A percentile compares a stretch with the other conserved stretches of the same genome.
Evolutionary conservation across 2,329 filamentous ascomycete species (phyloP).

Genomic region (Alternaria longipes): DNA sequence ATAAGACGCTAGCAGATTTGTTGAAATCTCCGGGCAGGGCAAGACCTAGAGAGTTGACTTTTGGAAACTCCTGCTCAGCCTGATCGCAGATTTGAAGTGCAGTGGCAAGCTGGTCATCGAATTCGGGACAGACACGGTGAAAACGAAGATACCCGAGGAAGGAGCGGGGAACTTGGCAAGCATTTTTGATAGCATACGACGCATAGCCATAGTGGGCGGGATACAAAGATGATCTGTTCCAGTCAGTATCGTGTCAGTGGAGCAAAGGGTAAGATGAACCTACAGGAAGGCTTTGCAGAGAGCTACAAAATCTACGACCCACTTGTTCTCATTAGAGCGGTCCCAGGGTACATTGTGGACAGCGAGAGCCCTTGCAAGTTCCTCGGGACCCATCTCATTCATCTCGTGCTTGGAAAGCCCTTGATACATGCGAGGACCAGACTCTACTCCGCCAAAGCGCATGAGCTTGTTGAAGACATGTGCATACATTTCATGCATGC

Average conservation of each 20-base stretch:
- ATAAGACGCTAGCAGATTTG: conserved; percentile 74
- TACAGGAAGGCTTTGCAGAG: conserved; percentile 83
- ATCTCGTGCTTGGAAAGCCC: conserved; percentile 69
- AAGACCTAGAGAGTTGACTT: conserved; percentile 61
- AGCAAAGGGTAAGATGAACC: conserved; percentile 42
- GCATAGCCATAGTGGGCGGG: conserved; percentile 65
- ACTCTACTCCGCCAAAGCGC: conserved; percentile 80
- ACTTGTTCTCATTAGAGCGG: conserved; percentile 63
- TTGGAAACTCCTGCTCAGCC: conserved; percentile 73
- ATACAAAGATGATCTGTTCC: conserved; percentile 62
- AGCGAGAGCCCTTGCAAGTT: conserved; percentile 72
- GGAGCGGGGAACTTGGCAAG: conserved; percentile 76
- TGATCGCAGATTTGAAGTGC: conserved; percentile 73
- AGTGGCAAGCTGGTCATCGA: conserved; percentile 70
- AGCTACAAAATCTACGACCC: conserved; percentile 81
- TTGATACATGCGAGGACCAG: conserved; percentile 69
- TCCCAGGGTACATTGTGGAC: conserved; percentile 66
- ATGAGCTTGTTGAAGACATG: conserved; percentile 82
- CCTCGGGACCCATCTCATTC: conserved; percentile 67
- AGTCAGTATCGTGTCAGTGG: conserved; percentile 19
- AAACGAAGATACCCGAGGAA: conserved; percentile 88
- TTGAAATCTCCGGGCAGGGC: conserved; percentile 82
- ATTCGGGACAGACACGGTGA: conserved; percentile 88
- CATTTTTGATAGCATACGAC: conserved; percentile 62
- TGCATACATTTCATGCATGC: conserved; percentile 70